Conservation (phyloP, 352 stramenopile species). For the Globisporangium canariense region DNA sequence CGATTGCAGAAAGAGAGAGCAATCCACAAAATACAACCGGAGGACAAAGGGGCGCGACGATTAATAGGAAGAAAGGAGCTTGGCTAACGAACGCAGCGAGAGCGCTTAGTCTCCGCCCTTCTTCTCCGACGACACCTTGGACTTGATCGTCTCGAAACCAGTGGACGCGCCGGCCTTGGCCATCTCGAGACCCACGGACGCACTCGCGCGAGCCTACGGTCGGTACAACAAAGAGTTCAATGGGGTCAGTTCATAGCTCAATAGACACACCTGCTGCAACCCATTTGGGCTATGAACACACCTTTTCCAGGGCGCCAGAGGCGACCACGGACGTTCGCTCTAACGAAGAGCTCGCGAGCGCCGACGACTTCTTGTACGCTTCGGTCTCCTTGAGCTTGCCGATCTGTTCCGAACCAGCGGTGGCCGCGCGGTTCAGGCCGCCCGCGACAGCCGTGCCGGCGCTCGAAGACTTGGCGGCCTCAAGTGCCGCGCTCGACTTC, state of each 20-base stretch:
- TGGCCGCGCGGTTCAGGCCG: conserved; percentile 58
- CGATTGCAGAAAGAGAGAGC: background rate
- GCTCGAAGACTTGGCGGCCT: conserved; percentile 77
- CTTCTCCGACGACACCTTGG: conserved; percentile 59
- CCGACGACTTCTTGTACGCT: conserved; percentile 81
- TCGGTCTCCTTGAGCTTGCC: conserved; percentile 82
- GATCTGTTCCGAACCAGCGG: conserved; percentile 67
- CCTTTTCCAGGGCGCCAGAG: conserved; percentile 69
- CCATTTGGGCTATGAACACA: conserved; percentile 11
- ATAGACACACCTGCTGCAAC: background rate
- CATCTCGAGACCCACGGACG: conserved; percentile 67
- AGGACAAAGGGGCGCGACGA: background rate
- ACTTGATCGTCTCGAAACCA: conserved; percentile 75
- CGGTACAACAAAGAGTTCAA: background rate
- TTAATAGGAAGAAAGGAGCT: background rate
- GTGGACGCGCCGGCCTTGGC: conserved; percentile 71
- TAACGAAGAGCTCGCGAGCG: conserved; percentile 48
- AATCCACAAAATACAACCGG: conserved; percentile 8
- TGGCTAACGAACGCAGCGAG: background rate
- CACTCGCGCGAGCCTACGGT: conserved; percentile 51
- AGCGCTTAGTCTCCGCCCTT: conserved; percentile 40
- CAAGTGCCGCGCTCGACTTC: conserved; percentile 65
- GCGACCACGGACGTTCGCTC: conserved; percentile 66
- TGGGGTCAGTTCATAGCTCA: background rate
- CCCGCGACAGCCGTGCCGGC: conserved; percentile 63